These are phyloP conservation scores for Pugionium dolabratum DNA, from an alignment of 345 rosid genomes.

Conservation along the genomic window DNA sequence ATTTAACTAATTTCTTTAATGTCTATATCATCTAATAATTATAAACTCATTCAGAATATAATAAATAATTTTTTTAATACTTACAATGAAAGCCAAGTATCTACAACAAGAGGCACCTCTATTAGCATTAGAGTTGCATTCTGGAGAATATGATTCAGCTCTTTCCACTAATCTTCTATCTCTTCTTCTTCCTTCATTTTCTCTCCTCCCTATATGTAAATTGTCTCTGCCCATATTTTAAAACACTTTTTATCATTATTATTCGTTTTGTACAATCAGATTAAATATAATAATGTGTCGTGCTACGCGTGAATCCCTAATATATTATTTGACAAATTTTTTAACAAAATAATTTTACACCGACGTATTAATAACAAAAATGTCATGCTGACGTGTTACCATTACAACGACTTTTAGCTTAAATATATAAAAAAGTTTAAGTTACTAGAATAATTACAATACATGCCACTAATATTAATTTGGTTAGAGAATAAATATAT, in stretches of 20 bases:
- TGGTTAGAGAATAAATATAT: too few species aligned
- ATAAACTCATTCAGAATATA: neutral
- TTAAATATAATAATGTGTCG: neutral
- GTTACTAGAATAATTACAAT: too few species aligned
- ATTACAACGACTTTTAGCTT: too few species aligned
- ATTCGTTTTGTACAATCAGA: neutral
- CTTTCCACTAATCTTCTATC: slow-evolving; percentile 25
- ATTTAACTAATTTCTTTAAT: slow-evolving; percentile 12
- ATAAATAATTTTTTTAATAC: slow-evolving; percentile 24
- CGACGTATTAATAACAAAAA: too few species aligned
- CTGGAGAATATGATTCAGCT: slow-evolving; percentile 28
- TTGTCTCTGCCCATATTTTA: slow-evolving; percentile 49
- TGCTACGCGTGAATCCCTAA: slow-evolving; percentile 6
- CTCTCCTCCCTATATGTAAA: slow-evolving; percentile 46
- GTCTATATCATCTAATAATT: neutral
- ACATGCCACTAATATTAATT: too few species aligned
- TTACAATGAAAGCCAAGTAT: slow-evolving; percentile 60
- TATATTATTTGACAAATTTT: too few species aligned
- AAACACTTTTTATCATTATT: neutral
- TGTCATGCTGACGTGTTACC: too few species aligned
- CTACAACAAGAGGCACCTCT: slow-evolving; percentile 59
- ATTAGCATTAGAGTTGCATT: slow-evolving; percentile 49
- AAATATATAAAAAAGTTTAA: too few species aligned
- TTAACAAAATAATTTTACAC: too few species aligned
- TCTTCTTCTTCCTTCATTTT: slow-evolving; percentile 35